Evolutionary conservation across 2,329 filamentous ascomycete genomes (phyloP).

Genomic region (Monilinia aucupariae): DNA sequence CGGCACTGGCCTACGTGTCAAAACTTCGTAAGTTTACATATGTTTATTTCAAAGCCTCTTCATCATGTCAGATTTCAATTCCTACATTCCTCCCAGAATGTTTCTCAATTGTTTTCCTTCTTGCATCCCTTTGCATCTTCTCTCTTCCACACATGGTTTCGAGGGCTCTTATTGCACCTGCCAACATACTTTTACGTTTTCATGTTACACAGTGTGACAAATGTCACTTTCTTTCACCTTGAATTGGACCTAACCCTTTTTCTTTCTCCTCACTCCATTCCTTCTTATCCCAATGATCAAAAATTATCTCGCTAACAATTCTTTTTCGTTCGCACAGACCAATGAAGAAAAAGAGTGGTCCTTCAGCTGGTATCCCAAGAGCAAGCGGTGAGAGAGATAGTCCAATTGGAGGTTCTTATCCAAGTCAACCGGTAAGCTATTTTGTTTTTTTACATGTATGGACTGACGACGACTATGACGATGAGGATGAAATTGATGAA

Average conservation of each 20-base stretch:
- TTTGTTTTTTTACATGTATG: not conserved
- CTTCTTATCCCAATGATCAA: conserved; percentile 5
- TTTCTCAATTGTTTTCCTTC: not conserved
- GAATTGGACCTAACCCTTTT: not conserved
- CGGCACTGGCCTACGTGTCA: conserved; percentile 53
- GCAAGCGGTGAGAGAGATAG: conserved; percentile 58
- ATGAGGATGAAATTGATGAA: not conserved
- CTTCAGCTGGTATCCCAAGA: conserved; percentile 63
- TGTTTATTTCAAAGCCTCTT: conserved; percentile 18
- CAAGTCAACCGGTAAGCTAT: conserved; percentile 13
- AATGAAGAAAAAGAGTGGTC: conserved; percentile 59
- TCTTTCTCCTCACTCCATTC: not conserved
- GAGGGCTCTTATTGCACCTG: conserved; percentile 4
- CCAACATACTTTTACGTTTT: conserved; percentile 15
- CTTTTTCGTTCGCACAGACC: conserved; percentile 47
- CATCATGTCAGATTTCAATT: conserved; percentile 13
- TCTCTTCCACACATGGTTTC: conserved; percentile 10
- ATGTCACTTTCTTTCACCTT: conserved; percentile 14
- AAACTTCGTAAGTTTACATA: conserved; percentile 58
- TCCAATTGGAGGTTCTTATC: conserved; percentile 43
- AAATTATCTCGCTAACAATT: conserved; percentile 25
- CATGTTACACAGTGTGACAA: conserved; percentile 29
- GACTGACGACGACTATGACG: not conserved
- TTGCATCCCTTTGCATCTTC: not conserved
- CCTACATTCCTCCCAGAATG: conserved; percentile 7